These are phyloP conservation scores for Pleurotus sapidus DNA, from an alignment of 768 basidiomycete genomes.

Conservation along the genomic window DNA sequence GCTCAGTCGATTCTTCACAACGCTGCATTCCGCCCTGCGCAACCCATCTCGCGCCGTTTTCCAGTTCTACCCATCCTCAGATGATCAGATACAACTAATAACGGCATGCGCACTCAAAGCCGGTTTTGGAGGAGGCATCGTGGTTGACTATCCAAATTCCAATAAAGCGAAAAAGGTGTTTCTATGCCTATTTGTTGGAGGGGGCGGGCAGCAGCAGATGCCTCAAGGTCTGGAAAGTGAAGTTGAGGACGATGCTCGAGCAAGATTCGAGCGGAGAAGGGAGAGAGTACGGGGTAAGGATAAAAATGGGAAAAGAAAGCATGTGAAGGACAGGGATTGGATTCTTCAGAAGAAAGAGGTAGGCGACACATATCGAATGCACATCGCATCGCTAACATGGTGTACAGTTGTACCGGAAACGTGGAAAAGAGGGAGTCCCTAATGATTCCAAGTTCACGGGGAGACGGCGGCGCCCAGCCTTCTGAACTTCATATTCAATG, in stretches of 20 bases:
- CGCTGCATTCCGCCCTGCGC: constrained; percentile 80
- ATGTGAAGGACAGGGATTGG: constrained; percentile 82
- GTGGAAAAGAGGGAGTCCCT: constrained; percentile 85
- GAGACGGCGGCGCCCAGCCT: constrained; percentile 78
- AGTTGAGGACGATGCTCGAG: constrained; percentile 53
- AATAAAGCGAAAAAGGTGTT: constrained; percentile 96
- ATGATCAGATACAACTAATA: constrained; percentile 95
- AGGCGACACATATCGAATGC: constrained; percentile 13
- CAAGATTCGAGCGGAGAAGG: constrained; percentile 74
- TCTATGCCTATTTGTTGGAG: constrained; percentile 88
- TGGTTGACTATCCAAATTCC: constrained; percentile 97
- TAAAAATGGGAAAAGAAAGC: constrained; percentile 68
- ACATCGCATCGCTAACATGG: constrained; percentile 3
- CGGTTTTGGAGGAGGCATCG: constrained; percentile 94
- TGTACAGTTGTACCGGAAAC: constrained; percentile 71
- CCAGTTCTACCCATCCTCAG: constrained; percentile 96
- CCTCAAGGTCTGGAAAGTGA: constrained; percentile 79
- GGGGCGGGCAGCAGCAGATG: constrained; percentile 60
- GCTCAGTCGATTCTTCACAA: constrained; percentile 87
- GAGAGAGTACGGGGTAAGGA: constrained; percentile 58
- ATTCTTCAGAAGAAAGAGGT: constrained; percentile 97
- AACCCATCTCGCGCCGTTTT: constrained; percentile 85
- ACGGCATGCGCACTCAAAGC: constrained; percentile 90
- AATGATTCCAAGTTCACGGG: constrained; percentile 88
- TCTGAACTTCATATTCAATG: constrained; percentile 44